Evolutionary conservation across 2,329 filamentous ascomycete genomes (phyloP).

Genomic region (Aspergillus viridinutans): DNA sequence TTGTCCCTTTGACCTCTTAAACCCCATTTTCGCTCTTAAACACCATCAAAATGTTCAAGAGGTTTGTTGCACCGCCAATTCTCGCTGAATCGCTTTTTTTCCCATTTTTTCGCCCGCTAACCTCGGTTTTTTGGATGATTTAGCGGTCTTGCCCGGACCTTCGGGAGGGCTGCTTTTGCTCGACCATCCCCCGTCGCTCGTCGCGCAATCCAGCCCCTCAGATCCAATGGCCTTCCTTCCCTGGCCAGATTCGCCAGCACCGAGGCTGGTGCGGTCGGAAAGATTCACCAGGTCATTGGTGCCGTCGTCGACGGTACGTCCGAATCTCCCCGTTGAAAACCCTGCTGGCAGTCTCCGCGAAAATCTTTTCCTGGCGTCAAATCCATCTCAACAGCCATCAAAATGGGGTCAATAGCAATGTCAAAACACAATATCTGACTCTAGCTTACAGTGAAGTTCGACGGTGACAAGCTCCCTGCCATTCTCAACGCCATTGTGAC

Average conservation of each 20-base stretch:
- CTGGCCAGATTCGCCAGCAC: constrained; percentile 61
- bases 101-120: constrained; percentile 13
- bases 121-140: constrained; percentile 15
- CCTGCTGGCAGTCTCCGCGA: constrained; percentile 24
- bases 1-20: constrained; percentile 32
- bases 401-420: constrained; percentile 23
- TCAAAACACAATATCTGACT: constrained; percentile 27
- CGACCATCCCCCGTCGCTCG: constrained; percentile 52
- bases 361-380: constrained; percentile 42
- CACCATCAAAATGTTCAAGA: constrained; percentile 59
- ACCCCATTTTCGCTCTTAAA: constrained; percentile 40
- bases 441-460: constrained; percentile 79
- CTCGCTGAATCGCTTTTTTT: constrained; percentile 11
- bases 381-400: constrained; percentile 33
- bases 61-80: constrained; percentile 42
- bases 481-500: constrained; percentile 98
- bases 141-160: constrained; percentile 64
- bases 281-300: constrained; percentile 84
- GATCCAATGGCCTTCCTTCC: constrained; percentile 55
- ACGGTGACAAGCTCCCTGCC: constrained; percentile 82
- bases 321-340: constrained; percentile 20
- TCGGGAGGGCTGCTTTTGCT: constrained; percentile 57
- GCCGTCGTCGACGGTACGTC: constrained; percentile 93
- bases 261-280: constrained; percentile 55
- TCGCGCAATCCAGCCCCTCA: constrained; percentile 55